A percentile compares a stretch with the other conserved stretches of the same genome.
phyloP scores from a whole-genome alignment of 2,329 filamentous ascomycete species.

The Xylaria sp. region DNA sequence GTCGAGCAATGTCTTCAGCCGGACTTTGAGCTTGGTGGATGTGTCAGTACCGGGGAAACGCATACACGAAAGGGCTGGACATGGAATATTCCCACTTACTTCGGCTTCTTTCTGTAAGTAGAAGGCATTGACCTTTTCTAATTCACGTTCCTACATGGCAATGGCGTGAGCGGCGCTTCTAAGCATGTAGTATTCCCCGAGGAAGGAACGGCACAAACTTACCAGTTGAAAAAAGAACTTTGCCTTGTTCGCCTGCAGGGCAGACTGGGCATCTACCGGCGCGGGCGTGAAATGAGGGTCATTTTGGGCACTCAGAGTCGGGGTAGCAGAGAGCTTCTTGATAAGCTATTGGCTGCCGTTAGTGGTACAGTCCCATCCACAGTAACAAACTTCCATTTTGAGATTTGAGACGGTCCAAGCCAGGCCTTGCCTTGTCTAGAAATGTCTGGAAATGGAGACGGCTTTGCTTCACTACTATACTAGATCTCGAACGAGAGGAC shows the following conservation, averaged over 20 bases:
- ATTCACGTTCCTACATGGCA: constrained; percentile 78
- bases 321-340: constrained; percentile 94
- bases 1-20: constrained; percentile 87
- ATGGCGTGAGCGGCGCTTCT: constrained; percentile 42
- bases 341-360: constrained; percentile 71
- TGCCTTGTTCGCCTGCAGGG: constrained; percentile 94
- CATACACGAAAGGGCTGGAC: background rate
- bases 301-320: constrained; percentile 77
- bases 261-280: constrained; percentile 76
- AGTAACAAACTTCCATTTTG: constrained; percentile 10
- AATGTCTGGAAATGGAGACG: constrained; percentile 17
- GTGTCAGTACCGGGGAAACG: constrained; percentile 17
- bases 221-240: constrained; percentile 98
- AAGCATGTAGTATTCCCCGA: constrained; percentile 1
- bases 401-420: constrained; percentile 12
- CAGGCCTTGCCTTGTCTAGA: constrained; percentile 2
- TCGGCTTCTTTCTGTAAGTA: constrained; percentile 98
- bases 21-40: constrained; percentile 75
- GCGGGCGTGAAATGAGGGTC: constrained; percentile 54
- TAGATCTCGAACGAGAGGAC: constrained; percentile 6
- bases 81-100: constrained; percentile 56
- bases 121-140: constrained; percentile 98
- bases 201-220: constrained; percentile 40
- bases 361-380: constrained; percentile 34
- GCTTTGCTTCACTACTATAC: constrained; percentile 6